Base-by-base conservation (phyloP, 805 yeast genomes). In the Zygosaccharomyces rouxii region DNA sequence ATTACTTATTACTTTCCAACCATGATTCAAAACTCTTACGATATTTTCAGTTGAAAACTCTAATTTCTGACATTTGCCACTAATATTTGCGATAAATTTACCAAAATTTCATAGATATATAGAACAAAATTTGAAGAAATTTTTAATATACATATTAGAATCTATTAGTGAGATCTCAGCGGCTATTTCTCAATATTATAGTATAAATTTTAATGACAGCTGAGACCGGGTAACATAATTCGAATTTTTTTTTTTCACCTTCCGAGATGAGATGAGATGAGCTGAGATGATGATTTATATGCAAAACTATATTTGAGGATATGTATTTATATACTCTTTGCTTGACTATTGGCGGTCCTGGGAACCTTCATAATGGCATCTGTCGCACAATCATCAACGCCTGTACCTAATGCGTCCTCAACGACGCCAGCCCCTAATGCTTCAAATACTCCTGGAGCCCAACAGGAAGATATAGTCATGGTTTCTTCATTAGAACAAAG, bases 401-500 rank as follows among this genome's bases (percentile, higher is more conserved):
- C 44, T 7, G 35, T 5, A 10, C n/a, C 26, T 18, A 33, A 33
- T 16, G 44, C n/a, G 25, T 30, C 44, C 4, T 29, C 44, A 14
- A 14, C 25, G 19, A 18, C 26, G 18, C 25, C 44, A 18, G 35
- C 28, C 18, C 10, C 19, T 2, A 19, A 21, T 13, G 4, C 18
- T 16, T 38, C 42, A 6, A 23, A 18, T 23, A 19, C 11, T 22
- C 31, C 35, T 3, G 38, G 35, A 14, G 38, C 21, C 3, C 26
- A 35, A 38, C 38, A 25, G 22, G 51, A 49, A 5, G 51, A 43
- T 31, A 22, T 49, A 4, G 46, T 52, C 3, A 51, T 47, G 31
- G 53, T 58, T 6, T 56, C 67, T 5, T 58, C 68, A 3, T 47
- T 66, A 18, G 70, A 71, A 16, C 66, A 77, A 54, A 70, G 79